Evolutionary conservation across 139 green algal genomes (phyloP).

Genomic region (Chlamydomonas asymmetrica): DNA sequence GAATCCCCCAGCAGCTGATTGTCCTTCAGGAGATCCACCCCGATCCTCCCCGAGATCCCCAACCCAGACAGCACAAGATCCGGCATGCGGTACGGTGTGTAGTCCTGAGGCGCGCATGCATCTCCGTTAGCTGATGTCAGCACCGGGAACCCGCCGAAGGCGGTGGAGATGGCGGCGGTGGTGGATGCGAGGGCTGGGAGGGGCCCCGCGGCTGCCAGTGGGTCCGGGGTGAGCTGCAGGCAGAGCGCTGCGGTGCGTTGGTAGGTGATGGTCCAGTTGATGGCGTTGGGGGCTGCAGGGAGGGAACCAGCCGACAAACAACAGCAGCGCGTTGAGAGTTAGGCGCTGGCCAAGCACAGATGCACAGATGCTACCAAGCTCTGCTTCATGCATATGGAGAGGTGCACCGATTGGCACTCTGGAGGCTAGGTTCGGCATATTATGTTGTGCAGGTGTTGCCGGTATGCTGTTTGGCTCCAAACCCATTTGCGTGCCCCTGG

Average conservation of each 20-base stretch:
- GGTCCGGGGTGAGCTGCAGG: slow-evolving; percentile 3
- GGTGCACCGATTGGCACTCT: too few relatives aligned
- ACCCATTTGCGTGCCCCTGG: too few relatives aligned
- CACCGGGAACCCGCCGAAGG: slow-evolving; percentile 6
- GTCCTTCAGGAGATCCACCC: slow-evolving; percentile 10
- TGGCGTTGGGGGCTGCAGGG: slow-evolving; percentile 6
- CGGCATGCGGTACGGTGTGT: slow-evolving; percentile 6
- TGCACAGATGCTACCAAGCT: too few relatives aligned
- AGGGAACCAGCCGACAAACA: background rate
- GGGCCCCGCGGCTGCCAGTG: background rate
- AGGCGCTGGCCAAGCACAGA: too few relatives aligned
- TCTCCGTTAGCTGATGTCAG: background rate
- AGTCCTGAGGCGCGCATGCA: slow-evolving; percentile 14
- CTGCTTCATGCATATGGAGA: too few relatives aligned
- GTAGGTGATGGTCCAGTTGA: slow-evolving; percentile 13
- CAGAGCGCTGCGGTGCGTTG: background rate
- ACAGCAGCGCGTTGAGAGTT: background rate
- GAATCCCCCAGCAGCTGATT: slow-evolving; percentile 3
- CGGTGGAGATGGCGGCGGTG: background rate
- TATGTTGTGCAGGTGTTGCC: too few relatives aligned
- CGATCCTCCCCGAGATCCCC: background rate
- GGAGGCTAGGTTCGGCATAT: too few relatives aligned
- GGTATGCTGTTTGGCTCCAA: too few relatives aligned
- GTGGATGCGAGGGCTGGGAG: background rate
- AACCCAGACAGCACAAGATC: too few relatives aligned